A percentile compares a stretch with the other conserved stretches of the same genome.
phyloP scores from a whole-genome alignment of 345 rosid genomes.

The Erucastrum elatum region DNA sequence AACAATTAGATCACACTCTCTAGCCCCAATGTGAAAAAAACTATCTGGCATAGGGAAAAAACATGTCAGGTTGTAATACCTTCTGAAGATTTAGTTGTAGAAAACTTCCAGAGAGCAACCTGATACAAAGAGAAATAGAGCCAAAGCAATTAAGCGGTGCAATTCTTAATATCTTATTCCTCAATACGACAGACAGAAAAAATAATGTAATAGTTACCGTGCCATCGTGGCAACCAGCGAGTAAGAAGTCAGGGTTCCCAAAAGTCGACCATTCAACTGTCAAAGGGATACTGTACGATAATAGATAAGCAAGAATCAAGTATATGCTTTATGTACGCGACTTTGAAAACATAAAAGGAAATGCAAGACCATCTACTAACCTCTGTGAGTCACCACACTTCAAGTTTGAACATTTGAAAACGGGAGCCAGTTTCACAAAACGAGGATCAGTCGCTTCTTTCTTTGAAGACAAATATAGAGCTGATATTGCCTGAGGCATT shows the following conservation, averaged over 20 bases:
- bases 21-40: conserved; percentile 9
- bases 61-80: conserved; percentile 45
- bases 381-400: conserved; percentile 69
- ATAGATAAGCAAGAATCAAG: background rate
- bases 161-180: background rate
- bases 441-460: conserved; percentile 80
- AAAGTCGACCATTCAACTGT: conserved; percentile 85
- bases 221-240: conserved; percentile 98
- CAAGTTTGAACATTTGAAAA: conserved; percentile 71
- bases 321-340: background rate
- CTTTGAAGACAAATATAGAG: conserved; percentile 54
- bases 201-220: conserved; percentile 45
- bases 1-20: conserved; percentile 7
- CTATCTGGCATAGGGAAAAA: conserved; percentile 2
- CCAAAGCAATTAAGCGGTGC: background rate
- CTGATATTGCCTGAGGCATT: conserved; percentile 56
- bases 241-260: conserved; percentile 64
- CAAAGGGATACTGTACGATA: conserved; percentile 68
- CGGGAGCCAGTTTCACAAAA: conserved; percentile 79
- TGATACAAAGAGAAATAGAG: conserved; percentile 37
- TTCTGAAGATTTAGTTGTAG: conserved; percentile 46
- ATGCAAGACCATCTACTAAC: conserved; percentile 38
- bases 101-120: conserved; percentile 98
- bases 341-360: background rate
- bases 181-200: conserved; percentile 6